Conservation (phyloP, 768 basidiomycete species). For the Phanerochaete sordida region DNA sequence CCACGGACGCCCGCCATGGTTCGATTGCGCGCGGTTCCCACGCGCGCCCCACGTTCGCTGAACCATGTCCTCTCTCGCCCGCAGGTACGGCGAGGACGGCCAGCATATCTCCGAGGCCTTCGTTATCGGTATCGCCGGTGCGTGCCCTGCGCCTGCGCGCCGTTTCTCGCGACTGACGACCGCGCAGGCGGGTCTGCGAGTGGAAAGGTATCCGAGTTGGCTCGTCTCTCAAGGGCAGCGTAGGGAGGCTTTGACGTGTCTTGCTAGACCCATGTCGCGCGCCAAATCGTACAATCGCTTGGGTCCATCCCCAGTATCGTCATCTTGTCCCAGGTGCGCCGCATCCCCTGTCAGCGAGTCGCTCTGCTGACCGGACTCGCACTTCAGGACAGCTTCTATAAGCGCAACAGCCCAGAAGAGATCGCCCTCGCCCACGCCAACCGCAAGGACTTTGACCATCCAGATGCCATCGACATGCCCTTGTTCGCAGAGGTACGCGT, state of each 20-base stretch:
- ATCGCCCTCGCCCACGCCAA: slow-evolving; percentile 79
- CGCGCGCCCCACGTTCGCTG: background rate
- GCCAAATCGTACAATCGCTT: slow-evolving; percentile 73
- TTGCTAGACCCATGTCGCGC: slow-evolving; percentile 76
- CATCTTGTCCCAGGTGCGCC: slow-evolving; percentile 78
- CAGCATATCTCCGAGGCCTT: slow-evolving; percentile 69
- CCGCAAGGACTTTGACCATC: slow-evolving; percentile 85
- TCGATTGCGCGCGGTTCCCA: slow-evolving; percentile 11
- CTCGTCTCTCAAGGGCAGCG: background rate
- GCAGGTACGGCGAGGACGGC: slow-evolving; percentile 79
- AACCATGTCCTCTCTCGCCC: background rate
- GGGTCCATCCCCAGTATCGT: slow-evolving; percentile 87
- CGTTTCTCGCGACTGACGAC: background rate
- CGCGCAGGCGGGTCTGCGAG: slow-evolving; percentile 76
- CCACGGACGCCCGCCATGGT: slow-evolving; percentile 88
- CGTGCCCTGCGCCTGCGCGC: slow-evolving; percentile 13
- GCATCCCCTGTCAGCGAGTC: no score
- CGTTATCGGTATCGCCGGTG: slow-evolving; percentile 82
- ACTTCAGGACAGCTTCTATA: slow-evolving; percentile 90
- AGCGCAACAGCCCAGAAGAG: slow-evolving; percentile 73
- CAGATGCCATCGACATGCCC: slow-evolving; percentile 88
- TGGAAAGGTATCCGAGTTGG: slow-evolving; percentile 58
- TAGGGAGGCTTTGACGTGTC: background rate
- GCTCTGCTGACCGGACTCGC: background rate
- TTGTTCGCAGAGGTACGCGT: slow-evolving; percentile 66